Conservation (phyloP, 805 yeast genomes). For the Cyberlindnera americana region DNA sequence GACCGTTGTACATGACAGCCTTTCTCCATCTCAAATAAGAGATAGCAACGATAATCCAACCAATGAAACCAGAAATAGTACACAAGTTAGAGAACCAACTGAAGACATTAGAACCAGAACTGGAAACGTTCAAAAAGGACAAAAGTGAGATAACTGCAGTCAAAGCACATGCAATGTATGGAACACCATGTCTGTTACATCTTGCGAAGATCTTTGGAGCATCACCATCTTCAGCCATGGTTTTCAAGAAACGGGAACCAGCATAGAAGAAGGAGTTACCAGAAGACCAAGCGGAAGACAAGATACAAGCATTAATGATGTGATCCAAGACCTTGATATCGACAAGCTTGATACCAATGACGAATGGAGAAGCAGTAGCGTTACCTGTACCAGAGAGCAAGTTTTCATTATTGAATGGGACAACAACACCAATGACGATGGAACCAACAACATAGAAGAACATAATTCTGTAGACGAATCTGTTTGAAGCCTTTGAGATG, state of each 20-base stretch:
- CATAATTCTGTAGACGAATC: constrained; percentile 53
- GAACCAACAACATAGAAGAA: constrained; percentile 64
- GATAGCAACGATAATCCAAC: constrained; percentile 69
- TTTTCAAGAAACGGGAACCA: constrained; percentile 70
- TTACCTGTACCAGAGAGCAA: constrained; percentile 52
- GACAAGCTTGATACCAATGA: constrained; percentile 71
- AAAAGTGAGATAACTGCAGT: constrained; percentile 46
- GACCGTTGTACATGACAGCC: constrained; percentile 51
- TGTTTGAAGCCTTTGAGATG: constrained; percentile 55
- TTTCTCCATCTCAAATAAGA: constrained; percentile 68
- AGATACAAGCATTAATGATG: constrained; percentile 72
- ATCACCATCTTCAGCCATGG: constrained; percentile 67
- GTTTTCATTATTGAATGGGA: constrained; percentile 56
- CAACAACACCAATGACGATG: constrained; percentile 62
- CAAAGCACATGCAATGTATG: constrained; percentile 47
- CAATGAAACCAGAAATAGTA: constrained; percentile 70
- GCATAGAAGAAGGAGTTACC: constrained; percentile 78
- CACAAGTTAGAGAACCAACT: constrained; percentile 72
- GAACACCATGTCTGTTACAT: constrained; percentile 70
- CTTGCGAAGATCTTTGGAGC: constrained; percentile 68
- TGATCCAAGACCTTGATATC: constrained; percentile 67
- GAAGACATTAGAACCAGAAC: constrained; percentile 56
- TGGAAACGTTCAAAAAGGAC: constrained; percentile 66
- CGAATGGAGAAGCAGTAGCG: constrained; percentile 73
- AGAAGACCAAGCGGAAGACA: constrained; percentile 78